Base-by-base conservation (phyloP, 164 flowering plant genomes). In the Hamamelis virginiana region DNA sequence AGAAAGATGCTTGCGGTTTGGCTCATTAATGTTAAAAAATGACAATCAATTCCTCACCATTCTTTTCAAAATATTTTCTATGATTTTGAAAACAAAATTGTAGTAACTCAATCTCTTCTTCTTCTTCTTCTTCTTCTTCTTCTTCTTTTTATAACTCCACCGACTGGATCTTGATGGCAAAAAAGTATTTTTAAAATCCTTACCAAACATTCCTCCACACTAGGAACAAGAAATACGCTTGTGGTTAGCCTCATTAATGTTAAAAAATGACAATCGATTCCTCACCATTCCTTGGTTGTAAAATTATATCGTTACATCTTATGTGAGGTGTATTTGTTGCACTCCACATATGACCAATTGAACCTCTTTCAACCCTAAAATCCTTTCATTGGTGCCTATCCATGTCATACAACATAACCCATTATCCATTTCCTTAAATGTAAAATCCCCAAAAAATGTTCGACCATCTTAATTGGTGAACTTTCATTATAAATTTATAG, bases 331-430 rank as follows among this genome's bases (percentile, higher is more conserved):
- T 23, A 11, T 26, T 15, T 47, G 56, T 46, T 52, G 26, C 58
- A 62, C 46, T 62, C 66, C 66, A 69, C 72, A 52, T 3, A 43
- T 10, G 23, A 53, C 51, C 51, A 62, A 52, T 21, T 38, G 66
- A 69, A 62, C 21, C 59, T 61, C 59, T 66, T 47, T 46, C 59
- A 52, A 50, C 38, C 21, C 41, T 5, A 44, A 16, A 9, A 41
- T 68, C 22, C n/a, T 25, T 57, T 23, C 33, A 57, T 23, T 57
- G 28, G 33, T 57, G 18, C 33, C 33, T 38, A 53, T 53, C 58
- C 22, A 53, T 53, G 22, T 33, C 41, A 33, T 33, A 33, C 4
- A 33, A 2, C 41, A 6, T 2, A 33, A 2, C 6, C 41, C 41
- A 33, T 33, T 33, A 6, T 33, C 41, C 6, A 2, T 33, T 33